Percentiles rank a stretch among this genome's conserved stretches.
These are phyloP conservation scores for Thalia dealbata DNA, from an alignment of 176 grass and related monocot genomes.

Conservation along the genomic window DNA sequence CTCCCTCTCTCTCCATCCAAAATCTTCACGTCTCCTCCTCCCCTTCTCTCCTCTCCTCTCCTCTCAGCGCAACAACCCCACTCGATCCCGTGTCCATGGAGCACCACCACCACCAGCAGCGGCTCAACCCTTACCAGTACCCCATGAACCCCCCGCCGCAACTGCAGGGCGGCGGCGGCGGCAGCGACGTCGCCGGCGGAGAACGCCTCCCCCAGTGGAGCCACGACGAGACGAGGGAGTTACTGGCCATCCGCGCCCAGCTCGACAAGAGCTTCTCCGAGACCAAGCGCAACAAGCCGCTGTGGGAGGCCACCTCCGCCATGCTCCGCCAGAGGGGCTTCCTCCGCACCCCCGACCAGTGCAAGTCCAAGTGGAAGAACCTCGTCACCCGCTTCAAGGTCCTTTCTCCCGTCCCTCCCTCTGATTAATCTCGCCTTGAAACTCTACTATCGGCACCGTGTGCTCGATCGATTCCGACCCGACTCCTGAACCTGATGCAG, in stretches of 20 bases:
- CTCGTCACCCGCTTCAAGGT: constrained; percentile 87
- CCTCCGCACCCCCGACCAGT: constrained; percentile 76
- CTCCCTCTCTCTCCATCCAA: background rate
- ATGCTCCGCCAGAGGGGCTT: constrained; percentile 56
- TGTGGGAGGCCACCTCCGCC: constrained; percentile 67
- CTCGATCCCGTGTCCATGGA: constrained; percentile 36
- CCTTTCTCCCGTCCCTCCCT: background rate
- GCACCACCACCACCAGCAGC: constrained; percentile 55
- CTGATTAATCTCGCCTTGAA: background rate
- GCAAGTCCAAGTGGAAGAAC: constrained; percentile 99
- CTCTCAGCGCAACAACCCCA: background rate
- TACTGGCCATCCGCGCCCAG: constrained; percentile 66
- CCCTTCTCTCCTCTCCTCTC: background rate
- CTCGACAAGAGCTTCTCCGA: constrained; percentile 71
- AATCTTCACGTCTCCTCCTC: constrained; percentile 2
- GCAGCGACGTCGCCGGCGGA: constrained; percentile 25
- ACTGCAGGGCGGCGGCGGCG: background rate
- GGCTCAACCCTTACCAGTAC: constrained; percentile 48
- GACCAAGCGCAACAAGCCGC: constrained; percentile 95
- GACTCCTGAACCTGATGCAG: constrained; percentile 1
- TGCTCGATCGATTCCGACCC: background rate
- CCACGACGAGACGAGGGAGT: constrained; percentile 57
- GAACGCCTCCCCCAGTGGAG: constrained; percentile 91
- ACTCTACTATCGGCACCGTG: background rate
- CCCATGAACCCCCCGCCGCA: constrained; percentile 18